Base-by-base conservation (phyloP, 2,329 filamentous ascomycete genomes). In the Sclerotinia subarctica region DNA sequence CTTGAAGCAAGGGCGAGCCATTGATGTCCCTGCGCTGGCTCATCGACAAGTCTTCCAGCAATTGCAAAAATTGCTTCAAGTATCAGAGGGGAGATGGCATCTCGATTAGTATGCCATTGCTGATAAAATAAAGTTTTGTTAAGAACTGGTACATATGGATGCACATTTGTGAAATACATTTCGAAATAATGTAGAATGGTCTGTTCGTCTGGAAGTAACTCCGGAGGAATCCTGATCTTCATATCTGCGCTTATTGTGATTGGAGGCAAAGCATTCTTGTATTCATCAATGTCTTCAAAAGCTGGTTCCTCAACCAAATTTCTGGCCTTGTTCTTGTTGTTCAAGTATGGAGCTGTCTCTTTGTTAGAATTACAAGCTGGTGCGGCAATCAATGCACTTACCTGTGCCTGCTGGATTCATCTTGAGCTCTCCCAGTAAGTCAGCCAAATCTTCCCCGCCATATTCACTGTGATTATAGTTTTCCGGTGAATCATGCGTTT, bases 61-160 rank as follows among this genome's bases (percentile, higher is more conserved):
- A 96, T 95, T 17, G 94, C 93, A 78, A 98, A 96, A 24, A 98
- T 88, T 8, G 92, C 92, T 78, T 97, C 94, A 0, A 98, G 82
- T 68, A 98, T 85, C 44, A 98, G 82, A 0, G 94, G 94, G 0
- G 95, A 97, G 42, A 98, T 93, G 0, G 90, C 87, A n/a, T 90
- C 86, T 69, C 92, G 86, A 70, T 93, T 90, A 21, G 87, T 88
- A 68, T 91, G 88, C 94, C 94, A 98, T 80, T 97, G 93, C 54
- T 93, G 89, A 75, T 95, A 96, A 74, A 98, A 91, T 51, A 90
- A 83, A 2, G 85, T 82, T 75, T 92, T 91, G 80, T 95, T 94
- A 65, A 98, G 81, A 3, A 98, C 93, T 0, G 94, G 94, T 2
- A 96, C 89, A 74, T 97, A 98, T 0, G 94, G 94, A 75, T 98